Evolutionary conservation across 2,329 filamentous ascomycete species (phyloP).

Genomic region (Madurella fahalii): DNA sequence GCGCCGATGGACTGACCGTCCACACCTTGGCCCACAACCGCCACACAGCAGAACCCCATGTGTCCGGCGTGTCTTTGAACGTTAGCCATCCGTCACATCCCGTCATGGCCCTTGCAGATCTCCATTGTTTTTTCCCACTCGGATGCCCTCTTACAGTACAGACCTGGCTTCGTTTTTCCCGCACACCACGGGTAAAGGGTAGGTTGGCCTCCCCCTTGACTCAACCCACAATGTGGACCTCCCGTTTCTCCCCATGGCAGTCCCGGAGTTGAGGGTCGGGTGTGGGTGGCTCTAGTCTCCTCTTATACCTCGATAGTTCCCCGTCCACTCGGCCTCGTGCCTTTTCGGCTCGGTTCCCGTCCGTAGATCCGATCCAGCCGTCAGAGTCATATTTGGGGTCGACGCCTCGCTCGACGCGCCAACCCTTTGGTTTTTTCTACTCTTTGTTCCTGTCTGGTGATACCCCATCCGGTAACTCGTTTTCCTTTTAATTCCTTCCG

Average conservation of each 20-base stretch:
- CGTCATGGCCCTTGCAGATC: conserved; percentile 18
- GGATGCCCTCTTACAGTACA: background rate
- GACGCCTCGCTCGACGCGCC: background rate
- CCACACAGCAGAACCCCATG: background rate
- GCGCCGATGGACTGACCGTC: conserved; percentile 13
- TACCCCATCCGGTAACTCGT: conserved; percentile 7
- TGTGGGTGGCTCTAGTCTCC: background rate
- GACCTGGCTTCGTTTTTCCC: background rate
- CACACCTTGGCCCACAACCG: conserved; percentile 1
- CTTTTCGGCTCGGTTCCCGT: conserved; percentile 19
- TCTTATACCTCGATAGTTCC: background rate
- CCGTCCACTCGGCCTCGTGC: conserved; percentile 10
- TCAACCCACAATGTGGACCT: conserved; percentile 12
- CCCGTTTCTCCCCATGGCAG: background rate
- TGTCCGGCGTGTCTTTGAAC: conserved; percentile 1
- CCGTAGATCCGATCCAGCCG: conserved; percentile 1
- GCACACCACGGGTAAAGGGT: conserved; percentile 8
- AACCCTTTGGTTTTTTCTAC: background rate
- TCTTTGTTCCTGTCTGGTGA: conserved; percentile 13
- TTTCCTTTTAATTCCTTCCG: conserved; percentile 1
- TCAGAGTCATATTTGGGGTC: conserved; percentile 17
- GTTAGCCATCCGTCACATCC: conserved; percentile 17
- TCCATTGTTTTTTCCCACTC: background rate
- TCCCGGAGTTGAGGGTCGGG: conserved; percentile 1
- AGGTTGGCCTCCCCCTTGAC: background rate